These are phyloP conservation scores for Inga leiocalycina DNA, from an alignment of 306 rosid species.

Conservation along the genomic window DNA sequence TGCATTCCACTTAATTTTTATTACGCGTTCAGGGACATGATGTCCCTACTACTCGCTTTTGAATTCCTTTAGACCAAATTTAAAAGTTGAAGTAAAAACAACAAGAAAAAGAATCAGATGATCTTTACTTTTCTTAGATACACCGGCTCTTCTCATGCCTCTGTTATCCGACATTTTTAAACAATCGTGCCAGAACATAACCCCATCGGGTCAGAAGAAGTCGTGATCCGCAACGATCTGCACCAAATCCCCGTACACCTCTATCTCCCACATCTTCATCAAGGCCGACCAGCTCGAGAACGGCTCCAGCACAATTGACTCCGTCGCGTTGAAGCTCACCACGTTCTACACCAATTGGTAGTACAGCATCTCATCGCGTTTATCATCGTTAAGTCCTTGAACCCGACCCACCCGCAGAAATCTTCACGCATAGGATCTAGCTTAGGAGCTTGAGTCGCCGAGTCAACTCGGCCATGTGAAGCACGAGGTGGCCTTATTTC, in stretches of 20 bases:
- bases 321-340: conserved; percentile 42
- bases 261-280: conserved; percentile 55
- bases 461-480: too few relatives aligned
- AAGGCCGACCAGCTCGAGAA: conserved; percentile 60
- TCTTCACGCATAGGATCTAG: conserved; percentile 71
- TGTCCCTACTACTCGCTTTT: too few relatives aligned
- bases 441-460: conserved; percentile 3
- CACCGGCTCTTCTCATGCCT: conserved; percentile 78
- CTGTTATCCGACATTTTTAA: conserved; percentile 57
- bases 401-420: conserved; percentile 55
- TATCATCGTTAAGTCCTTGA: conserved; percentile 38
- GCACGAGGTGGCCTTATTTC: too few relatives aligned
- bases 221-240: conserved; percentile 78
- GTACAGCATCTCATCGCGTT: conserved; percentile 67
- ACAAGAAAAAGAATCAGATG: too few relatives aligned
- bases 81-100: too few relatives aligned
- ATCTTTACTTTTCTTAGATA: too few relatives aligned
- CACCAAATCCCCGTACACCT: conserved; percentile 58
- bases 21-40: too few relatives aligned
- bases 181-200: conserved; percentile 83
- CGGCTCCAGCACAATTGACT: conserved; percentile 58
- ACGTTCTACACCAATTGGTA: conserved; percentile 64
- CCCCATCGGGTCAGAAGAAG: conserved; percentile 70
- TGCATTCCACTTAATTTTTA: too few relatives aligned
- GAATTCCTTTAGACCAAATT: too few relatives aligned